phyloP scores from a whole-genome alignment of 2,329 filamentous ascomycete genomes.

The Arthrobotrys megalospora region DNA sequence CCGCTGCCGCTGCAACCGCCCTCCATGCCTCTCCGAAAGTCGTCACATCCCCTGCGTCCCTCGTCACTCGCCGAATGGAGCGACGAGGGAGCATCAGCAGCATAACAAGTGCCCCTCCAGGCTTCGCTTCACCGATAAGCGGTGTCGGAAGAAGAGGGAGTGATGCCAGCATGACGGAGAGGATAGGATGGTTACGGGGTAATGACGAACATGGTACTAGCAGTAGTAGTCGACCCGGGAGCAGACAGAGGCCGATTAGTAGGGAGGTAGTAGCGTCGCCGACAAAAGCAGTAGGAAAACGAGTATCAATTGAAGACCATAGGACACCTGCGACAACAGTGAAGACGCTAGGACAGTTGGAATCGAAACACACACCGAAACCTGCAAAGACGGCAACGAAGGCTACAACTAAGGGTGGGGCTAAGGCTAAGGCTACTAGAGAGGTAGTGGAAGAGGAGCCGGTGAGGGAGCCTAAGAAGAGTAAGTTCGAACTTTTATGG shows the following conservation, averaged over 20 bases:
- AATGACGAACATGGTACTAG: slow-evolving; percentile 15
- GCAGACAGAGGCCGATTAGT: slow-evolving; percentile 41
- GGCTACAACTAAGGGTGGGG: slow-evolving; percentile 2
- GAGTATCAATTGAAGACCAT: slow-evolving; percentile 23
- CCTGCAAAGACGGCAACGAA: slow-evolving; percentile 27
- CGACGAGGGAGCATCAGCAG: slow-evolving; percentile 49
- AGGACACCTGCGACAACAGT: slow-evolving; percentile 14
- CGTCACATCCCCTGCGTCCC: slow-evolving; percentile 52
- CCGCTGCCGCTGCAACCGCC: slow-evolving; percentile 52
- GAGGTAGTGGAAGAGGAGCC: slow-evolving; percentile 22
- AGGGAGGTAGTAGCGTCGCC: slow-evolving; percentile 36
- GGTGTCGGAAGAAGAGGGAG: slow-evolving; percentile 39
- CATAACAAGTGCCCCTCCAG: slow-evolving; percentile 40
- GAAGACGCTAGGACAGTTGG: slow-evolving; percentile 21
- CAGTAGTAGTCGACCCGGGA: slow-evolving; percentile 34
- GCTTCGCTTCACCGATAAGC: slow-evolving; percentile 21
- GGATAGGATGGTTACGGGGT: slow-evolving; percentile 56
- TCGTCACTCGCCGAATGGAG: slow-evolving; percentile 60
- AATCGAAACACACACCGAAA: slow-evolving; percentile 44
- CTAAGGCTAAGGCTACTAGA: slow-evolving; percentile 12
- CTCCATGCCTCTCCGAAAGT: slow-evolving; percentile 60
- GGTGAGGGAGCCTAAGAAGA: slow-evolving; percentile 28
- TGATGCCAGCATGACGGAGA: slow-evolving; percentile 56
- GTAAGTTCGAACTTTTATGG: slow-evolving; percentile 13
- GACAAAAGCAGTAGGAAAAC: slow-evolving; percentile 19